Evolutionary conservation across 192 early-diverging fungal species (phyloP).

Genomic region (Umbelopsis sp.): DNA sequence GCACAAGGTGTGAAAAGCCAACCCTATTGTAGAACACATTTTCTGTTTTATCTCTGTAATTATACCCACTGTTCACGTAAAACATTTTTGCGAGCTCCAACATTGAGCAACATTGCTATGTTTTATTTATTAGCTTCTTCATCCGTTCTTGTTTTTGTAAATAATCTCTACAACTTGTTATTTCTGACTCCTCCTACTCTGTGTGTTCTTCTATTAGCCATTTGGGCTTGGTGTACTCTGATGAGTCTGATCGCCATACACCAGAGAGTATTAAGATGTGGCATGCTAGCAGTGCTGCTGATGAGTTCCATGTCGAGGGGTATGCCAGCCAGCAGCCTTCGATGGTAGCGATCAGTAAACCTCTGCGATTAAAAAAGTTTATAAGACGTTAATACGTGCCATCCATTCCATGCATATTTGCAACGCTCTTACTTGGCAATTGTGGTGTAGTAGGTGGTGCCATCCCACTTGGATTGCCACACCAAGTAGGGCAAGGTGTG

Average conservation of each 20-base stretch:
- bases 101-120: neutral
- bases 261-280: conserved; percentile 30
- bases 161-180: neutral
- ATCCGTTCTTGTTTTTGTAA: neutral
- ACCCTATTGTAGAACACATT: neutral
- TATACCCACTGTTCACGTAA: no score
- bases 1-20: neutral
- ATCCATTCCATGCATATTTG: neutral
- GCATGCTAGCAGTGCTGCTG: conserved; percentile 34
- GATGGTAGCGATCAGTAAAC: conserved; percentile 36
- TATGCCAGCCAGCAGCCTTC: conserved; percentile 44
- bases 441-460: conserved; percentile 10
- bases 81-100: neutral
- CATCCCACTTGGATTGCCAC: conserved; percentile 51
- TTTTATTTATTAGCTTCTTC: no score
- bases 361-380: conserved; percentile 13
- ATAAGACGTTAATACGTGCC: neutral
- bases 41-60: no score
- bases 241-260: neutral
- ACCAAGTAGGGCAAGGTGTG: conserved; percentile 84
- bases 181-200: conserved; percentile 1
- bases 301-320: conserved; percentile 37
- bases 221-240: neutral
- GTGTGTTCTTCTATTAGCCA: neutral
- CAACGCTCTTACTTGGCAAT: conserved; percentile 22